Percentiles rank a stretch among this genome's conserved stretches.
phyloP scores from a whole-genome alignment of 441 rosid species.

The Populus hybrid region DNA sequence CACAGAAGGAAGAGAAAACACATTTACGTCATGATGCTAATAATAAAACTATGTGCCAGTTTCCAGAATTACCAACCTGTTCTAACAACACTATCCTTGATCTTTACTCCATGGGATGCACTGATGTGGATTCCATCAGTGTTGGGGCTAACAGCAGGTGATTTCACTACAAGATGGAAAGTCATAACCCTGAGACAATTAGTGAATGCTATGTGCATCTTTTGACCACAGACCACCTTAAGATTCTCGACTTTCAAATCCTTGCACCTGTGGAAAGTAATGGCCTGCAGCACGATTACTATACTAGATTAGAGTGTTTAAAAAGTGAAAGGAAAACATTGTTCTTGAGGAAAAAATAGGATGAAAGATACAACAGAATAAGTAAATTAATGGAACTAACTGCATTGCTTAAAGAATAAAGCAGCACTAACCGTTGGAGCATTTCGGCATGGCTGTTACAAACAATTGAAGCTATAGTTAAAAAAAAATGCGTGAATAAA shows the following conservation, averaged over 20 bases:
- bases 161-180: conserved; percentile 47
- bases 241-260: conserved; percentile 56
- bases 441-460: conserved; percentile 75
- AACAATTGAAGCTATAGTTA: conserved; percentile 21
- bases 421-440: conserved; percentile 81
- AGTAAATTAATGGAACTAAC: conserved; percentile 19
- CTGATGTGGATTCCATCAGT: conserved; percentile 93
- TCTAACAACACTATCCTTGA: conserved; percentile 49
- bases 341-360: background rate
- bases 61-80: conserved; percentile 49
- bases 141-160: conserved; percentile 83
- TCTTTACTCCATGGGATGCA: conserved; percentile 55
- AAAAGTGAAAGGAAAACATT: conserved; percentile 1
- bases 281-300: conserved; percentile 48
- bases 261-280: conserved; percentile 86
- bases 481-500: conserved; percentile 15
- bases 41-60: background rate
- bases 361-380: background rate
- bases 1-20: background rate
- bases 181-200: conserved; percentile 55
- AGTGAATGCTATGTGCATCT: conserved; percentile 80
- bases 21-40: background rate
- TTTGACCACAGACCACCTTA: conserved; percentile 54
- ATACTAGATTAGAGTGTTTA: conserved; percentile 7
- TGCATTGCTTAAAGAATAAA: conserved; percentile 19